phyloP scores from a whole-genome alignment of 78 protist genomes.

The Dictyostelium brefeldianum region DNA sequence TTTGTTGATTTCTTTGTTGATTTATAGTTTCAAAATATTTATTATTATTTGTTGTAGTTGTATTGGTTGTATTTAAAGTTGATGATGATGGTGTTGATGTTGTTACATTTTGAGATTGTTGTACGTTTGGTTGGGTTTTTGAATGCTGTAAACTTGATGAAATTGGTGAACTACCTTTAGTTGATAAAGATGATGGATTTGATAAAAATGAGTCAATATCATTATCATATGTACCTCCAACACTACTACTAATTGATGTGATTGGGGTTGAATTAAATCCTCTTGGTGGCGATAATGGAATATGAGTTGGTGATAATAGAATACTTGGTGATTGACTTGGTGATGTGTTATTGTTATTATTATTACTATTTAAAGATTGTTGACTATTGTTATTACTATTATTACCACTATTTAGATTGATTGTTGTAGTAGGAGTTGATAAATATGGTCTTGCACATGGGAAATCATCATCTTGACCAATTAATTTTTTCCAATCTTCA shows the following conservation, averaged over 20 bases:
- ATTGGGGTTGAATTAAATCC: not conserved
- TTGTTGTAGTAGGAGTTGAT: not conserved
- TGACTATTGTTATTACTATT: not conserved
- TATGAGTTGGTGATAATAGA: not conserved
- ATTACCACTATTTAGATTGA: not conserved
- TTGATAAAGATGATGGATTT: not conserved
- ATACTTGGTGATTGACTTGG: constrained; percentile 13
- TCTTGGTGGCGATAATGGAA: constrained; percentile 15
- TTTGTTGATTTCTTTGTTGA: not conserved
- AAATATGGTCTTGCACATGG: constrained; percentile 48
- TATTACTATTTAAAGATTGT: not conserved
- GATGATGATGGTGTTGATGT: not conserved
- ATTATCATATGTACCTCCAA: not conserved
- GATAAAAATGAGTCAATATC: not conserved
- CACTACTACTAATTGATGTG: not conserved
- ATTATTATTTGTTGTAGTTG: not conserved
- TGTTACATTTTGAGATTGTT: constrained; percentile 26
- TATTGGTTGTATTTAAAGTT: not conserved
- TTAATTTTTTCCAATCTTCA: constrained; percentile 76
- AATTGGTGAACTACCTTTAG: not conserved
- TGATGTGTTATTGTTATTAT: not conserved
- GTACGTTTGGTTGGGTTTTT: not conserved
- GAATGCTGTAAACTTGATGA: constrained; percentile 18
- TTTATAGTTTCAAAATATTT: not conserved
- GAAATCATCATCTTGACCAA: constrained; percentile 43